These are phyloP conservation scores for Fusarium sp. DNA, from an alignment of 2,329 filamentous ascomycete species.

Conservation along the genomic window DNA sequence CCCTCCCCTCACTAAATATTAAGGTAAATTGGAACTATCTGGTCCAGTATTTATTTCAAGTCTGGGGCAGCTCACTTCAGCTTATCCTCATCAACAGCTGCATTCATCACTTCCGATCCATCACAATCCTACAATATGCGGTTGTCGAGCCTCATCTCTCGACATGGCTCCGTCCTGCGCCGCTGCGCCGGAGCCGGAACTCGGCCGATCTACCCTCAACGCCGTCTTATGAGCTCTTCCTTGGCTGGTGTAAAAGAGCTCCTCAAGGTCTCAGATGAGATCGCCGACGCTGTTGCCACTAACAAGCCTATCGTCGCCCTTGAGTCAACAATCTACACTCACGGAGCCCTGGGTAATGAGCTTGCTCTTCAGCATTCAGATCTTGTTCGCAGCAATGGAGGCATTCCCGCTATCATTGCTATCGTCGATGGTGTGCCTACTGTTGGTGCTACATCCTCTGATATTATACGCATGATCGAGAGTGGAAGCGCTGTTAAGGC, in stretches of 20 bases:
- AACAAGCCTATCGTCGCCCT: slow-evolving; percentile 89
- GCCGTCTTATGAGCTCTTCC: slow-evolving; percentile 40
- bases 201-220: slow-evolving; percentile 32
- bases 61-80: not conserved
- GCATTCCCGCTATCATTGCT: slow-evolving; percentile 89
- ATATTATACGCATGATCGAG: slow-evolving; percentile 78
- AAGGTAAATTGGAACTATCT: slow-evolving; percentile 4
- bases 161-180: slow-evolving; percentile 34
- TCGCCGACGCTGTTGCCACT: slow-evolving; percentile 77
- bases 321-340: slow-evolving; percentile 97
- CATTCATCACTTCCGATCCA: not conserved
- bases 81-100: not conserved
- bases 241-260: slow-evolving; percentile 54
- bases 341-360: slow-evolving; percentile 82
- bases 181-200: slow-evolving; percentile 29
- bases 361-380: slow-evolving; percentile 83
- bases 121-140: slow-evolving; percentile 22
- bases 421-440: slow-evolving; percentile 84
- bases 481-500: slow-evolving; percentile 80
- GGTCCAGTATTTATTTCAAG: not conserved
- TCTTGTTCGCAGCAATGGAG: slow-evolving; percentile 83
- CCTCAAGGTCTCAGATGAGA: slow-evolving; percentile 82
- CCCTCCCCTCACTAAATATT: slow-evolving; percentile 19
- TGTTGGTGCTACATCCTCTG: slow-evolving; percentile 78
- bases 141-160: slow-evolving; percentile 35